Base-by-base conservation (phyloP, 2,329 filamentous ascomycete species). In the Stenocarpella maydis region DNA sequence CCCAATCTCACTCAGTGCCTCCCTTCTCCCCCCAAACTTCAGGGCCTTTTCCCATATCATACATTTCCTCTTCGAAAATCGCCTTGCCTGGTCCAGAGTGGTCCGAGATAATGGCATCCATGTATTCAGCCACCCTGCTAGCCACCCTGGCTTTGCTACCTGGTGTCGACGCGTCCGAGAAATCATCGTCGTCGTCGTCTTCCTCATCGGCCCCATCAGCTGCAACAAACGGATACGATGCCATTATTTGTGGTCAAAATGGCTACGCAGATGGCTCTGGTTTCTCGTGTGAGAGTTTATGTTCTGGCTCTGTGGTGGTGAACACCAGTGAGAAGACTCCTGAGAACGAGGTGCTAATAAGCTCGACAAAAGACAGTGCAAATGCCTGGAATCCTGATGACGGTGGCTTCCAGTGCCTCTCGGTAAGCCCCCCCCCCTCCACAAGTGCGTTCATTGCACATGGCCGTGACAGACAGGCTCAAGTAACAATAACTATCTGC, bases 331-430 rank as follows among this genome's bases (percentile, higher is more conserved):
- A 1, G 8, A 8, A 14, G 2, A 8, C 15, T 21, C 21, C n/a
- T 45, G 21, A 31, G 37, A 50, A 21, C 41, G 26, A 31, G 7
- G 52, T 15, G 52, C 65, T 73, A 10, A 73, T n/a, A n/a, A n/a
- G n/a, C 52, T 45, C n/a, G 21, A 19, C 7, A 28, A 17, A 67
- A 78, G 77, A 75, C 64, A 74, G 75, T 64, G 73, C 77, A 17
- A 77, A 79, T 43, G 77, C 77, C 53, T 79, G 77, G 77, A 77
- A 77, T 67, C 70, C 76, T 9, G 72, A 76, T 50, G 70, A 54
- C 8, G 49, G 69, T 31, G 76, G 77, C 37, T 78, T 77, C 61
- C 74, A 76, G 45, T 79, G 77, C 71, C 72, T 79, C 17, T 74
- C 73, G 39, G 77, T 77, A 69, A 73, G 77, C 17, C 8, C 34